Conservation (phyloP, 371 early-diverging fungal genomes). For the Syncephalis plumigaleata region DNA sequence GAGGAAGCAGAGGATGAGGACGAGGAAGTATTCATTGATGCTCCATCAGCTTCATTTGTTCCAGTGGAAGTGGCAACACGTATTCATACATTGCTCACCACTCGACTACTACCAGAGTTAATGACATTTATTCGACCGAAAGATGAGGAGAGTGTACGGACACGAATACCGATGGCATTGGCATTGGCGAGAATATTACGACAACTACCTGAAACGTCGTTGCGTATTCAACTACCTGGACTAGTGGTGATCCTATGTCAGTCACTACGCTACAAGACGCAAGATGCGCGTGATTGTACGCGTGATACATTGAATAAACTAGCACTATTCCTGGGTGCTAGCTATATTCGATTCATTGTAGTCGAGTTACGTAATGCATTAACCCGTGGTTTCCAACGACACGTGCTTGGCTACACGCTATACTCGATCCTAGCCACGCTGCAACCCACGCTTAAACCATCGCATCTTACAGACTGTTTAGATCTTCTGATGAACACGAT, state of each 20-base stretch:
- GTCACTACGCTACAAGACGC: slow-evolving; percentile 62
- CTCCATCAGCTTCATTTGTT: slow-evolving; percentile 5
- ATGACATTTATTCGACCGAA: slow-evolving; percentile 42
- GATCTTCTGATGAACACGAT: slow-evolving; percentile 47
- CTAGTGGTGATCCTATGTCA: slow-evolving; percentile 72
- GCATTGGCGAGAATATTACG: slow-evolving; percentile 69
- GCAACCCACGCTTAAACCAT: slow-evolving; percentile 33
- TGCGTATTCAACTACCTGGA: slow-evolving; percentile 63
- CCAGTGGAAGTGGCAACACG: slow-evolving; percentile 17
- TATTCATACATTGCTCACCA: slow-evolving; percentile 49
- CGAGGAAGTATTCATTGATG: slow-evolving; percentile 8
- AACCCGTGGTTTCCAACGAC: slow-evolving; percentile 73
- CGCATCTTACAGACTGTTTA: slow-evolving; percentile 66
- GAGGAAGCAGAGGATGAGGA: slow-evolving; percentile 17
- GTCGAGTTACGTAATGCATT: slow-evolving; percentile 66
- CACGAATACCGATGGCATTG: slow-evolving; percentile 77
- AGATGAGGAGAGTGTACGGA: slow-evolving; percentile 48
- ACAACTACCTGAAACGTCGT: slow-evolving; percentile 51
- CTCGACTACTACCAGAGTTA: slow-evolving; percentile 61
- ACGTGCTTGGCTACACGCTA: slow-evolving; percentile 83
- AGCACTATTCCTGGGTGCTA: slow-evolving; percentile 59
- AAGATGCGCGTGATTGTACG: slow-evolving; percentile 68
- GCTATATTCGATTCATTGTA: slow-evolving; percentile 71
- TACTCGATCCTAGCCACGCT: slow-evolving; percentile 56
- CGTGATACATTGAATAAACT: slow-evolving; percentile 79